phyloP scores from a whole-genome alignment of 805 yeast genomes.

The Huiozyma sinensis region DNA sequence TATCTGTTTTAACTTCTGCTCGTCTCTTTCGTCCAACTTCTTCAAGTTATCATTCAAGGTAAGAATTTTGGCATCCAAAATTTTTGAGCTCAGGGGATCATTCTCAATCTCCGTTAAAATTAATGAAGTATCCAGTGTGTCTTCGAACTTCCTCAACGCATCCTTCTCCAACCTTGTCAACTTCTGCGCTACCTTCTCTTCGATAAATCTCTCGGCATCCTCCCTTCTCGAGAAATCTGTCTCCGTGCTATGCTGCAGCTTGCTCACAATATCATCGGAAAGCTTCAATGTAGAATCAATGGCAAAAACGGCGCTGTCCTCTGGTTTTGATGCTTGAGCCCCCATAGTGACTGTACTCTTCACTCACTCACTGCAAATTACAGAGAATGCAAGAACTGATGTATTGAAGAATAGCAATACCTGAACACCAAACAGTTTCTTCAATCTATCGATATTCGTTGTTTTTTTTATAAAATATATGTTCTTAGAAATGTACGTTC shows the following conservation, averaged over 20 bases:
- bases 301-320: constrained; percentile 3
- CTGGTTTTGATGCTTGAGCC: constrained; percentile 45
- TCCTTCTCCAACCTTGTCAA: constrained; percentile 44
- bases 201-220: constrained; percentile 53
- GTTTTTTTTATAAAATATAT: too few relatives aligned
- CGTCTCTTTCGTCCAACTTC: constrained; percentile 28
- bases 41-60: constrained; percentile 30
- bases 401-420: too few relatives aligned
- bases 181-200: constrained; percentile 51
- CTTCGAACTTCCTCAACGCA: constrained; percentile 41
- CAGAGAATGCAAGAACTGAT: too few relatives aligned
- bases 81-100: constrained; percentile 26
- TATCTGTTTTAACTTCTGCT: constrained; percentile 8
- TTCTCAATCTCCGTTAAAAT: constrained; percentile 22
- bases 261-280: constrained; percentile 51
- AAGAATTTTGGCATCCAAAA: constrained; percentile 34
- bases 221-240: constrained; percentile 65
- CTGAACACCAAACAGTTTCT: too few relatives aligned
- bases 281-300: constrained; percentile 55
- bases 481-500: too few relatives aligned
- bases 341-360: constrained; percentile 36
- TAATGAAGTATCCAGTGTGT: constrained; percentile 36
- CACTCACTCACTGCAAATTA: background rate
- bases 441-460: too few relatives aligned
- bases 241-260: constrained; percentile 52